Evolutionary conservation across 2,329 filamentous ascomycete species (phyloP), one percentile per base, ranked within the genome.

Genomic region (Teratosphaeria destructans): DNA sequence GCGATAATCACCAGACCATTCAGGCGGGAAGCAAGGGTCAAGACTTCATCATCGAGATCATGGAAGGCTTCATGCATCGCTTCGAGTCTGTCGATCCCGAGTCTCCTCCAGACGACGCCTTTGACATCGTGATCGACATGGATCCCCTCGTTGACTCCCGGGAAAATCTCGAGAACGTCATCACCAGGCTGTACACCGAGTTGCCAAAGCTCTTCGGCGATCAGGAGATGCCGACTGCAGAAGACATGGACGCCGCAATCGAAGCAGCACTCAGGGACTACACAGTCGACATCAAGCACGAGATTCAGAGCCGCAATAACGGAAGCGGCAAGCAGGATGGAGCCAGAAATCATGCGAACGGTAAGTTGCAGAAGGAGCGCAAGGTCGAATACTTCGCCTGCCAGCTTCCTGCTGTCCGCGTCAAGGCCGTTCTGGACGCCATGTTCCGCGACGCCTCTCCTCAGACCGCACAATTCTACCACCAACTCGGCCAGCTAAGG

Each of bases 1-100:
- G 94, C 14, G 91, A 99, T 73, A 97, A 97, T 69, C 94, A 99
- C 73, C 94, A 99, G 75, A 99, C 94, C 0, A 97, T 99, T 61
- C 91, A 94, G 69, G 92, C 93, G 11, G 79, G 77, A n/a, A 87
- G 84, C 54, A 87, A 89, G 59, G 83, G 87, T 53, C 75, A 79
- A 54, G 76, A 81, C 19, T 93, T 96, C 72, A 89, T 94, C 59
- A 79, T 94, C 54, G 83, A 84, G 5, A 95, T 99, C 67, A 97
- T 99, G 94, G 89, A 96, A 67, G 90, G 90, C 3, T 99, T 99
- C 75, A 80, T 99, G 65, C 74, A 83, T 12, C 85, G 94, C 39
- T 97, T 96, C 71, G 88, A 99, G 75, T 83, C 87, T 23, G 80
- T 91, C 60, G 82, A 92, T 64, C 76, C 81, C 0, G 80, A 84